These are phyloP conservation scores for Neurospora tetrasperma DNA, from an alignment of 495 filamentous ascomycete species.

Conservation along the genomic window DNA sequence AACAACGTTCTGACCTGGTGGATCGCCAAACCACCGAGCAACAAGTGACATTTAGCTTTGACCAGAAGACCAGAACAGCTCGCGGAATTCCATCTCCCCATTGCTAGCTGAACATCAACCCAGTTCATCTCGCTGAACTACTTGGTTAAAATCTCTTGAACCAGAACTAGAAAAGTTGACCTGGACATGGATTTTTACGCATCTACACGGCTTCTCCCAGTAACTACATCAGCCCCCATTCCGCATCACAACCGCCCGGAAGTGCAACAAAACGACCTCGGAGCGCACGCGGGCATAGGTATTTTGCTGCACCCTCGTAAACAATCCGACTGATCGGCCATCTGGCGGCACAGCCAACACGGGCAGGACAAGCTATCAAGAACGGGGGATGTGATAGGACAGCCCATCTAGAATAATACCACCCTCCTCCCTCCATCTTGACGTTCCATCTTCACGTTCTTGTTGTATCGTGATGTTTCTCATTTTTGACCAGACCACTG, in stretches of 20 bases:
- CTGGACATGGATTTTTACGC: neutral
- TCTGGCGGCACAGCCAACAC: neutral
- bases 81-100: neutral
- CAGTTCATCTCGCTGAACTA: neutral
- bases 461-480: neutral
- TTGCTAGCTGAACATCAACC: neutral
- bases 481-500: neutral
- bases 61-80: neutral
- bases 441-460: neutral
- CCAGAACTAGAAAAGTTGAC: neutral
- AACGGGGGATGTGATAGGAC: neutral
- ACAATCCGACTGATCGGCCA: neutral
- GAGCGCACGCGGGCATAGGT: neutral
- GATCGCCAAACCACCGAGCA: neutral
- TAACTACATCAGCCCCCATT: slow-evolving; percentile 17
- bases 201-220: slow-evolving; percentile 7
- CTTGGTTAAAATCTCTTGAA: no score
- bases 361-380: neutral
- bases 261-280: neutral
- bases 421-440: neutral
- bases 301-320: neutral
- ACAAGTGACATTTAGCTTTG: neutral
- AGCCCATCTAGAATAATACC: no score
- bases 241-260: slow-evolving; percentile 11
- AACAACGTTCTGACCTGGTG: neutral